Base-by-base conservation (phyloP, 208 protist genomes). In the Leishmania major region DNA sequence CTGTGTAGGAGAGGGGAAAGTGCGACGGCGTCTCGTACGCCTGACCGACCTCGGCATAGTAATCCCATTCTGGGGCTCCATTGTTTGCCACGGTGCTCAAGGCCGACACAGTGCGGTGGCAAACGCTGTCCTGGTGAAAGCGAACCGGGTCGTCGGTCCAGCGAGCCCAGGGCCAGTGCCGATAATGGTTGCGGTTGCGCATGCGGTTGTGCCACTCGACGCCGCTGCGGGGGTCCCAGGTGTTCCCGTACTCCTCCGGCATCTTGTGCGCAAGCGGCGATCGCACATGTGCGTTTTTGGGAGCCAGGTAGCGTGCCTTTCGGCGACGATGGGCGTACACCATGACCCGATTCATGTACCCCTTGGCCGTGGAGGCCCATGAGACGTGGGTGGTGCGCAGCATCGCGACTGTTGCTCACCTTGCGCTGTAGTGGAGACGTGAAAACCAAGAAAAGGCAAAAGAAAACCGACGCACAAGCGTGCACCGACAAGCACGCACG, bases 311-410 rank as follows among this genome's bases (percentile, higher is more conserved):
- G 71, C 88, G 84, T 0, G 91, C 87, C 67, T 91, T 86, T 59
- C 87, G 83, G 22, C 93, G 89, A 45, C 93, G 91, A 73, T 96
- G 91, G 40, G 93, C 90, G 86, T 95, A 96, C 19, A 93, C 91
- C 91, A 95, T 96, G 51, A 96, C 93, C 17, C 91, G 93, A 81
- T 96, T 95, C 69, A 91, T 81, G 84, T 96, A 96, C 0, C 91
- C 91, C 69, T 85, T 89, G 51, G 88, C 93, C 25, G 78, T 53
- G 17, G 84, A 86, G 28, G 76, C 85, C 47, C 91, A 77, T 47
- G 77, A 77, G 2, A 77, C 47, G 22, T 82, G 51, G 17, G 88
- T 91, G 35, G 69, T 43, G 71, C 77, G 85, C 40, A 92, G 79
- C 80, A 91, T 80, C 2, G 80, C 31, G 49, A n/a, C 49, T 49